These are phyloP conservation scores for Yarrowia hollandica DNA, from an alignment of 805 yeast genomes.

Conservation along the genomic window DNA sequence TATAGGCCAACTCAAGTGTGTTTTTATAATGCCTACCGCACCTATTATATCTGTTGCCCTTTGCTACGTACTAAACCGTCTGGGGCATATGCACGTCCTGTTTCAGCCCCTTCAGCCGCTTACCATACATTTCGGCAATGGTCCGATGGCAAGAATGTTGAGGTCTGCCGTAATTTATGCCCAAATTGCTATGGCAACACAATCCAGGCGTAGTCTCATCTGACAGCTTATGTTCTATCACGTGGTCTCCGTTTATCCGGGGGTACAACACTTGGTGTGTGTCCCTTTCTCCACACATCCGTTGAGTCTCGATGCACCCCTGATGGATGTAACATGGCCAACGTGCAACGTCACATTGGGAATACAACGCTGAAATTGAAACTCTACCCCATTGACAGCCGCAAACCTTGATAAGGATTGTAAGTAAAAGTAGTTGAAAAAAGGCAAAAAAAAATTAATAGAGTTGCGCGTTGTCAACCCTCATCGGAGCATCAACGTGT, in stretches of 20 bases:
- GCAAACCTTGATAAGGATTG: slow-evolving; percentile 8
- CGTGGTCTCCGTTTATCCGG: not conserved
- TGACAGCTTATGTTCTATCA: no score
- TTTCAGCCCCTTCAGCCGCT: not conserved
- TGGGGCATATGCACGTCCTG: not conserved
- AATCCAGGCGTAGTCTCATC: no score
- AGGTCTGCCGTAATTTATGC: not conserved
- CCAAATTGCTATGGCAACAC: no score
- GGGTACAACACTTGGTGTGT: not conserved
- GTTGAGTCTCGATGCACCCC: not conserved
- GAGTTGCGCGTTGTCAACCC: no score
- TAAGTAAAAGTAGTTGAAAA: not conserved
- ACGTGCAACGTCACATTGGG: slow-evolving; percentile 11
- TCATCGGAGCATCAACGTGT: no score
- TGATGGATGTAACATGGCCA: not conserved
- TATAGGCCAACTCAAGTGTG: no score
- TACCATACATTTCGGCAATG: slow-evolving; percentile 2
- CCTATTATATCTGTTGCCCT: no score
- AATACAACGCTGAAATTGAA: slow-evolving; percentile 12
- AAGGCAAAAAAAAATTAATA: not conserved
- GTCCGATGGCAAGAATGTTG: no score
- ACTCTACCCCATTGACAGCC: slow-evolving; percentile 15
- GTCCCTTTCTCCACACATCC: not conserved
- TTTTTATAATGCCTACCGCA: no score
- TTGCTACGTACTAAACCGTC: not conserved